Base-by-base conservation (phyloP, 495 filamentous ascomycete genomes). In the Penicillium coprophilum region DNA sequence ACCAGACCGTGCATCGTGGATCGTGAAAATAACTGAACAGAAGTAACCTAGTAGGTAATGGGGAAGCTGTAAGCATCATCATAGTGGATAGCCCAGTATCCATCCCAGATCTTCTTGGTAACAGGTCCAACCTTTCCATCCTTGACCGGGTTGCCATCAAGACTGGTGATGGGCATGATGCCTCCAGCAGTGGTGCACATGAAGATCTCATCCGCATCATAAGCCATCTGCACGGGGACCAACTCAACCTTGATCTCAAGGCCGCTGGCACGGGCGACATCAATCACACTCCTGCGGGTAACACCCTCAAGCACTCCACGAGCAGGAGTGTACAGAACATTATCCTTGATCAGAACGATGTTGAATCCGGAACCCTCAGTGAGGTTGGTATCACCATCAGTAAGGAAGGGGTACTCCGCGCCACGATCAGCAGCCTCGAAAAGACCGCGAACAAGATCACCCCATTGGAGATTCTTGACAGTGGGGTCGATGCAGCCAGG, bases 401-500 rank as follows among this genome's bases (percentile, higher is more conserved):
- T 74, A 9, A 76, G 53, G 56, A 76, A 71, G 2, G 71, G 69
- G 46, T 74, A 72, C 6, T 49, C 60, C 1, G 67, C 61, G 53
- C 68, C 66, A 4, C 64, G 61, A 45, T 67, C 67, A 1, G 43
- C 17, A 6, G 67, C 67, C 51, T 76, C 71, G 20, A 69, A 59
- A 21, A 72, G 30, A 3, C 66, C 73, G 0, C 71, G 73, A 7
- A 57, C 63, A 53, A 76, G 50, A 50, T 76, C 73, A 0, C 73
- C 73, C 71, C 71, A 76, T 55, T 76, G 73, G 50, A 76, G 55
- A 36, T 76, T 76, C 63, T 76, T 76, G 41, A 76, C 54, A 3
- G 70, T 76, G 1, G 73, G 73, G 46, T 76, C 73, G 15, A 75
- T 65, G 0, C 69, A 60, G 0, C 73, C 69, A 1, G 69, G 69